These are phyloP conservation scores for Phialophora chinensis DNA, from an alignment of 2,329 filamentous ascomycete species.

Conservation along the genomic window DNA sequence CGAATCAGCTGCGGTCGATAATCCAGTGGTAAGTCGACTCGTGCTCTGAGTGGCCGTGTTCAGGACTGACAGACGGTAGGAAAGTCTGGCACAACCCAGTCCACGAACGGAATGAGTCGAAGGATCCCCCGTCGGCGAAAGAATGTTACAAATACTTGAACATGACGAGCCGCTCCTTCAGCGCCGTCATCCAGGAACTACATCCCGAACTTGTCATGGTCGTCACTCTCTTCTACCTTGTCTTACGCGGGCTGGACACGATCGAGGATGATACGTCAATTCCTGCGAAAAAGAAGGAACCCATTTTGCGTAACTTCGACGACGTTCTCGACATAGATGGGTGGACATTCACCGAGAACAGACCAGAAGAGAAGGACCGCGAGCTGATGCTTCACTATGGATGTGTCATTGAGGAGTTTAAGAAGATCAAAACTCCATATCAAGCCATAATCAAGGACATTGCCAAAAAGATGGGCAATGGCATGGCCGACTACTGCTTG, in stretches of 20 bases:
- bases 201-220: conserved; percentile 92
- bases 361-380: conserved; percentile 90
- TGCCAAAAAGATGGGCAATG: conserved; percentile 92
- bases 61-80: conserved; percentile 58
- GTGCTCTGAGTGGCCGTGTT: background rate
- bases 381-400: conserved; percentile 93
- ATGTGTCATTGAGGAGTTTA: conserved; percentile 82
- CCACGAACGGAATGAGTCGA: conserved; percentile 76
- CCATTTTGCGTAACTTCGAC: conserved; percentile 82
- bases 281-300: conserved; percentile 78
- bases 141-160: conserved; percentile 87
- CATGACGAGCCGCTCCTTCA: conserved; percentile 89
- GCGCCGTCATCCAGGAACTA: conserved; percentile 91
- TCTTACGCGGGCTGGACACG: conserved; percentile 92
- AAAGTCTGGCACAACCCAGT: conserved; percentile 97
- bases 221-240: conserved; percentile 88
- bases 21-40: conserved; percentile 77
- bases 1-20: conserved; percentile 77
- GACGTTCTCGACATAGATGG: conserved; percentile 78
- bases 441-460: conserved; percentile 89
- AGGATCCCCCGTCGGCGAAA: conserved; percentile 75
- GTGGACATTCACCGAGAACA: conserved; percentile 87
- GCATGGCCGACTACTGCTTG: conserved; percentile 94
- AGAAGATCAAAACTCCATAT: conserved; percentile 84
- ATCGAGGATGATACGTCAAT: conserved; percentile 99